These are phyloP conservation scores for Trametes cingulata DNA, from an alignment of 768 basidiomycete species.

Conservation along the genomic window DNA sequence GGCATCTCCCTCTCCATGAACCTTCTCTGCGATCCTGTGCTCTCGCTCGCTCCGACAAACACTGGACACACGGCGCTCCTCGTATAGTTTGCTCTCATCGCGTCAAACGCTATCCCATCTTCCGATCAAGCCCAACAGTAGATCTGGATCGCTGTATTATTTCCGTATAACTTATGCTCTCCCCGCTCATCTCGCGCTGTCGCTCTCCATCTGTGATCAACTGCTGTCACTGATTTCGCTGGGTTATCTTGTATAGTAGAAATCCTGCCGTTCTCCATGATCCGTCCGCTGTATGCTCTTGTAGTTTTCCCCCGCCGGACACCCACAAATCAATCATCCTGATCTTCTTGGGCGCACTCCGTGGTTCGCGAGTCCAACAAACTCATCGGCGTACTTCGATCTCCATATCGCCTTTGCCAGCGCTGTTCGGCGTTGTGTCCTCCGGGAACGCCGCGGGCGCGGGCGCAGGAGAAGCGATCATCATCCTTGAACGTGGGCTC, in stretches of 20 bases:
- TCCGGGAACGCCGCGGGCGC: not conserved
- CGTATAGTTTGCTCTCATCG: too few species aligned
- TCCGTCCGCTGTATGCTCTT: not conserved
- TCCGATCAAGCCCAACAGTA: not conserved
- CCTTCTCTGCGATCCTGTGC: too few species aligned
- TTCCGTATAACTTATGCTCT: not conserved
- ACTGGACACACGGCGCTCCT: too few species aligned
- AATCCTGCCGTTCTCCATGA: not conserved
- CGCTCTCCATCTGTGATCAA: not conserved
- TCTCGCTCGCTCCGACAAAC: too few species aligned
- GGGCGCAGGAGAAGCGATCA: not conserved
- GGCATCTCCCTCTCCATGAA: too few species aligned
- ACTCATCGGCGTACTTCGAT: not conserved
- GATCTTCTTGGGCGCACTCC: slow-evolving; percentile 12
- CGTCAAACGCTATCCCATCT: not conserved
- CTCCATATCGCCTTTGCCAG: not conserved
- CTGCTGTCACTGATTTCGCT: not conserved
- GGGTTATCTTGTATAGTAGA: not conserved
- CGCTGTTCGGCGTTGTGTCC: not conserved
- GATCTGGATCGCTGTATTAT: not conserved
- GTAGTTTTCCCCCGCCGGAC: not conserved
- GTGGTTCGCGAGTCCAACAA: not conserved
- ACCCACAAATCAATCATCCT: slow-evolving; percentile 1
- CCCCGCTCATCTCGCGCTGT: not conserved
- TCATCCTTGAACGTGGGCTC: not conserved